phyloP scores from a whole-genome alignment of 768 basidiomycete genomes.

The Lactifluus hygrophoroides region DNA sequence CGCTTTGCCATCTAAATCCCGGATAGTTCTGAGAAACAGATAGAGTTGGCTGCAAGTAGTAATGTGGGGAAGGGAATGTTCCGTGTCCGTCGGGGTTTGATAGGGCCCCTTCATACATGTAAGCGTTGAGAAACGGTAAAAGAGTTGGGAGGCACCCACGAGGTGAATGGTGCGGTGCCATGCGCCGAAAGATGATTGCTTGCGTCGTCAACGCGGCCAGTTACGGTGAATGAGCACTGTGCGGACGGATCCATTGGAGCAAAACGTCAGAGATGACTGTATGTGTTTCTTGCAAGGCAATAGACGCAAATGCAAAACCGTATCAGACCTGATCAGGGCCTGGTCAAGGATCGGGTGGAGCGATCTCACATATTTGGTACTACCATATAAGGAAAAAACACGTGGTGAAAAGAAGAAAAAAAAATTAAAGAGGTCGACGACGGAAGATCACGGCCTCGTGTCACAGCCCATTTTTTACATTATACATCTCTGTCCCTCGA shows the following conservation, averaged over 20 bases:
- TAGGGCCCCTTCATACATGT: neutral
- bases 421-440: neutral
- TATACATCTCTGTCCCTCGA: neutral
- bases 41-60: neutral
- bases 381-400: neutral
- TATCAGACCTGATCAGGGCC: neutral
- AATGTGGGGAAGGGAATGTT: neutral
- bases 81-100: conserved; percentile 3
- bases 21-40: neutral
- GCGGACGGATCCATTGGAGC: neutral
- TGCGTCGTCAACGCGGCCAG: neutral
- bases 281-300: no score
- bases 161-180: neutral
- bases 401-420: neutral
- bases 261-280: no score
- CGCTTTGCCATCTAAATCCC: conserved; percentile 3
- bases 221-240: neutral
- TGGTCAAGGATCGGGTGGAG: neutral
- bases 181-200: neutral
- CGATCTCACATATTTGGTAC: neutral
- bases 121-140: neutral
- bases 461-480: conserved; percentile 1
- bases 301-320: no score
- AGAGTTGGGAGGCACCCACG: neutral
- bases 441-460: neutral